phyloP scores from a whole-genome alignment of 805 yeast species.

The Candida oleophila region DNA sequence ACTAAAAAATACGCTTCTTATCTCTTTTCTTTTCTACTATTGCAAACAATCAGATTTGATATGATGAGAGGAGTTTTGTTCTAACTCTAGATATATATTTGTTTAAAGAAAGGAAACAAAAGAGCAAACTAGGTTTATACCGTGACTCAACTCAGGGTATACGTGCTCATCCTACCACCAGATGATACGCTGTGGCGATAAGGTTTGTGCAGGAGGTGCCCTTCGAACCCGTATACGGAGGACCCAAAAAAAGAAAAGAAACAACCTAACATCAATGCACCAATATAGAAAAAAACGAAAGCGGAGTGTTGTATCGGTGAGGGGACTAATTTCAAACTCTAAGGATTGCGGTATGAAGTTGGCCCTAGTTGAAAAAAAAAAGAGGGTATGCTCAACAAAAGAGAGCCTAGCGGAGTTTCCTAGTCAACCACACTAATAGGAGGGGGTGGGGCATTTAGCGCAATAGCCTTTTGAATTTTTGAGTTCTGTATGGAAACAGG shows the following conservation, averaged over 20 bases:
- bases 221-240: not conserved
- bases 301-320: no score
- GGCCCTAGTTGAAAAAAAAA: no score
- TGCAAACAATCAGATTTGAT: not conserved
- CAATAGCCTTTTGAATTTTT: no score
- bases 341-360: no score
- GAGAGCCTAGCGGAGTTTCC: not conserved
- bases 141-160: not conserved
- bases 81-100: not conserved
- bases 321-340: no score
- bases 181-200: slow-evolving; percentile 1
- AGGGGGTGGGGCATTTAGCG: not conserved
- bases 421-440: not conserved
- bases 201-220: slow-evolving; percentile 2
- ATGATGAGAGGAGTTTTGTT: not conserved
- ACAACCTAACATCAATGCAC: not conserved
- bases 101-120: not conserved
- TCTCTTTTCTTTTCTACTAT: not conserved
- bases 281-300: not conserved
- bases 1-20: not conserved
- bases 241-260: not conserved
- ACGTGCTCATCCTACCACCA: not conserved
- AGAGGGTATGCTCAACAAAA: no score
- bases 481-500: not conserved
- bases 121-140: not conserved